phyloP scores from a whole-genome alignment of 75 land plant genomes.

The Pinus albicaulis region DNA sequence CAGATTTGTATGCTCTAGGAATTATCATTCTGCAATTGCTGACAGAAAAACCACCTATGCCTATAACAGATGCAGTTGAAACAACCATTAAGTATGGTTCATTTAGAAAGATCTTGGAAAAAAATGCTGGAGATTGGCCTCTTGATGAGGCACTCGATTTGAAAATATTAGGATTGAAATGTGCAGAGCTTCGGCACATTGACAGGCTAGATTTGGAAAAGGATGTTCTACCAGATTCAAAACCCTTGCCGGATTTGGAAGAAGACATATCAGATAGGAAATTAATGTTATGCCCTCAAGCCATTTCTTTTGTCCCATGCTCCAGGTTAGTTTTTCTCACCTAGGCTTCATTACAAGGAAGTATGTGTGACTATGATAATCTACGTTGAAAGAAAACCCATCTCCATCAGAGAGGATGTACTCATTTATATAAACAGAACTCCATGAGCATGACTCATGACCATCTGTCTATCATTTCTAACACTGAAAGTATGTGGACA shows the following conservation, averaged over 20 bases:
- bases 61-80: not conserved
- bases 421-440: not conserved
- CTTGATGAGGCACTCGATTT: conserved; percentile 42
- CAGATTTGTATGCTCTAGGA: conserved; percentile 29
- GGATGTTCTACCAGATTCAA: conserved; percentile 43
- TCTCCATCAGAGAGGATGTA: not conserved
- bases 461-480: not conserved
- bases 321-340: conserved; percentile 26
- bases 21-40: conserved; percentile 23
- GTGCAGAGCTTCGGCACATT: conserved; percentile 32
- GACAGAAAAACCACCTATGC: conserved; percentile 47
- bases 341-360: not conserved
- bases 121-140: conserved; percentile 68
- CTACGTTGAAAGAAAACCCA: no score
- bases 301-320: conserved; percentile 54
- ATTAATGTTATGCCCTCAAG: no score
- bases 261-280: not conserved
- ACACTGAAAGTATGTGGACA: not conserved
- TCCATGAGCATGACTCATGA: not conserved
- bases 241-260: conserved; percentile 8
- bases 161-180: conserved; percentile 42
- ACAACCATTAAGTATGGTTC: not conserved
- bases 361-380: not conserved
- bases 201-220: conserved; percentile 55
- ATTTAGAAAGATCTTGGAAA: conserved; percentile 25